Percentiles rank a stretch among this genome's conserved stretches.
phyloP scores from a whole-genome alignment of 2,329 filamentous ascomycete genomes.

The Thermomyces lanuginosus region DNA sequence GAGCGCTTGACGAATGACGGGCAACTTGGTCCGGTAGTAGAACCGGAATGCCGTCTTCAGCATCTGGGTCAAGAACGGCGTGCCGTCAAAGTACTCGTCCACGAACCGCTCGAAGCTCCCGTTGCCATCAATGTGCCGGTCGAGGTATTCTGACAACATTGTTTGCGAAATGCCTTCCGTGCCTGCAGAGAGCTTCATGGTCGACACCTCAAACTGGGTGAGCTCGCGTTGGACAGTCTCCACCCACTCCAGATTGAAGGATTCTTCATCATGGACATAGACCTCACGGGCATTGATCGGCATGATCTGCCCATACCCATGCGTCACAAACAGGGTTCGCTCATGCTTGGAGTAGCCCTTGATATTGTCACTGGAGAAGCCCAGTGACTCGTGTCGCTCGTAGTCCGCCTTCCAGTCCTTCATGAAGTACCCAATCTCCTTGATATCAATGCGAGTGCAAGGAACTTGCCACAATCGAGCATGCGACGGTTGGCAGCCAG shows the following conservation, averaged over 20 bases:
- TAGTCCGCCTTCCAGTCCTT: slow-evolving; percentile 98
- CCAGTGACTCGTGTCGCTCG: slow-evolving; percentile 71
- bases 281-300: slow-evolving; percentile 90
- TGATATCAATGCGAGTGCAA: slow-evolving; percentile 95
- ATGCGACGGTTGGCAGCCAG: slow-evolving; percentile 87
- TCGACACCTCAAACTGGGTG: slow-evolving; percentile 69
- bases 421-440: slow-evolving; percentile 97
- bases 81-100: slow-evolving; percentile 90
- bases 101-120: slow-evolving; percentile 84
- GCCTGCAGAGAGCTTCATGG: slow-evolving; percentile 75
- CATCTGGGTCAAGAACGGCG: slow-evolving; percentile 86
- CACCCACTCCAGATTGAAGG: slow-evolving; percentile 86
- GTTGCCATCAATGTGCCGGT: slow-evolving; percentile 84
- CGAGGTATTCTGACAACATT: slow-evolving; percentile 77
- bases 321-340: slow-evolving; percentile 73
- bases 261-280: slow-evolving; percentile 78
- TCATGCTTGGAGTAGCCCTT: slow-evolving; percentile 58
- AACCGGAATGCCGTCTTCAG: slow-evolving; percentile 91
- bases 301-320: slow-evolving; percentile 85
- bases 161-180: slow-evolving; percentile 71
- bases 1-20: slow-evolving; percentile 83
- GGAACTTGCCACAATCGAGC: slow-evolving; percentile 93
- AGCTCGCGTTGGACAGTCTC: slow-evolving; percentile 63
- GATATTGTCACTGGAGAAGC: slow-evolving; percentile 86
- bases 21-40: slow-evolving; percentile 73